Base-by-base conservation (phyloP, 768 basidiomycete species). In the Mycena albidolilacea region DNA sequence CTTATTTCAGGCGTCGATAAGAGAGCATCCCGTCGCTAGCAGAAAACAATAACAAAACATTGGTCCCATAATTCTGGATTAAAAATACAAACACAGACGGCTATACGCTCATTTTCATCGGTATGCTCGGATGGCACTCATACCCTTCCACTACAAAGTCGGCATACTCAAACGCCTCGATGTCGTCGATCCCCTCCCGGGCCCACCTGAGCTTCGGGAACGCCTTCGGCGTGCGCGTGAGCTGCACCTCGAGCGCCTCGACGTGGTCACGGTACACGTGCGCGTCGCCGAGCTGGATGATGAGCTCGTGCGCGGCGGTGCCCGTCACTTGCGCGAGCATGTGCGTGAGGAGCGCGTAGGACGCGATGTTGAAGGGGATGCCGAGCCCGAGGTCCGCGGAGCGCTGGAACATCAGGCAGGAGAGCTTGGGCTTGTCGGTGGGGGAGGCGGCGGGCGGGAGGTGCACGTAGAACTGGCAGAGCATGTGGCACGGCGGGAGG, bases 331-430 rank as follows among this genome's bases (percentile, higher is more conserved):
- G 92, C n/a, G 97, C 97, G 75, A 99, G 90, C 95, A 99, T 97
- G 82, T 98, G 97, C 0, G 97, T 98, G 66, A 99, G 90, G 23
- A 99, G 90, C 7, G 98, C 95, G 82, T 99, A 99, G 0, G 98
- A 99, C 14, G 97, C 98, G 82, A 99, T 99, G 83, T 99, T 99
- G 90, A 99, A 99, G 0, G 97, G 97, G 61, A 99, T 95, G 3
- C 97, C 97, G 48, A 99, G 94, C 1, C 97, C 97, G 9, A 98
- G 90, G 80, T 99, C 97, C 19, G 97, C 97, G 14, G 97, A 98
- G 59, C 98, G 95, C 79, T 99, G 97, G 85, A 93, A 98, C 96
- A 99, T 97, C 57, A 97, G 88, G 82, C 97, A 98, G 10, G 96
- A 97, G 19, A 99, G 92, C 69, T 89, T 89, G 10, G 92, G 93